phyloP scores from a whole-genome alignment of 495 filamentous ascomycete species.

The Hypoxylon fuscum region DNA sequence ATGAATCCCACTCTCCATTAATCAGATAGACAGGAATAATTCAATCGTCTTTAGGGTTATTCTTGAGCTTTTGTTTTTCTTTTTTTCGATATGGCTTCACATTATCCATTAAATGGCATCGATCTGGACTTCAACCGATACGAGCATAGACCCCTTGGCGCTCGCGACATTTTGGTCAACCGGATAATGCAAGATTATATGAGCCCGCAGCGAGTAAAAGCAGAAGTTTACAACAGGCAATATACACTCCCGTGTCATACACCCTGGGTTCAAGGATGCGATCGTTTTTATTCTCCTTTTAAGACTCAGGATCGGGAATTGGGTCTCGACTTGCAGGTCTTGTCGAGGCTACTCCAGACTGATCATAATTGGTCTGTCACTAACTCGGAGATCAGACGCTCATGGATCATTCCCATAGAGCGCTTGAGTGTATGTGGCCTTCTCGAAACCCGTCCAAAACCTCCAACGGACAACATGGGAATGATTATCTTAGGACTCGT shows the following conservation, averaged over 20 bases:
- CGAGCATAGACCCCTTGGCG: slow-evolving; percentile 43
- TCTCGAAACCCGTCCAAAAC: too few relatives aligned
- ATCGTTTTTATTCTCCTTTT: slow-evolving; percentile 13
- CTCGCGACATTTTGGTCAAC: slow-evolving; percentile 48
- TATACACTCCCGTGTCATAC: not conserved
- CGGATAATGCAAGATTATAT: slow-evolving; percentile 50
- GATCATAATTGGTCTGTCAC: slow-evolving; percentile 15
- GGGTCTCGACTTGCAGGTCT: slow-evolving; percentile 39
- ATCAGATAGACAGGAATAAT: too few relatives aligned
- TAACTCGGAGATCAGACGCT: not conserved
- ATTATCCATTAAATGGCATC: slow-evolving; percentile 51
- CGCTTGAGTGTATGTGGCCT: not conserved
- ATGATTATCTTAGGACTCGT: slow-evolving; percentile 38
- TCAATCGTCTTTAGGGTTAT: too few relatives aligned
- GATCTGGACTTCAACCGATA: slow-evolving; percentile 46
- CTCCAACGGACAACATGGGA: not conserved
- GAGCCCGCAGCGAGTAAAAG: slow-evolving; percentile 26
- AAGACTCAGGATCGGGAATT: slow-evolving; percentile 35
- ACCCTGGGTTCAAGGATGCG: too few relatives aligned
- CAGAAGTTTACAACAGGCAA: slow-evolving; percentile 19
- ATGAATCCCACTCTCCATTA: too few relatives aligned
- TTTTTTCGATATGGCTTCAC: slow-evolving; percentile 29
- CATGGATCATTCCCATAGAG: not conserved
- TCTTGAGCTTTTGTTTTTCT: too few relatives aligned
- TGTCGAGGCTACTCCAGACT: slow-evolving; percentile 39